Conservation (phyloP, 805 yeast genomes). For the Starmerella vitae region DNA sequence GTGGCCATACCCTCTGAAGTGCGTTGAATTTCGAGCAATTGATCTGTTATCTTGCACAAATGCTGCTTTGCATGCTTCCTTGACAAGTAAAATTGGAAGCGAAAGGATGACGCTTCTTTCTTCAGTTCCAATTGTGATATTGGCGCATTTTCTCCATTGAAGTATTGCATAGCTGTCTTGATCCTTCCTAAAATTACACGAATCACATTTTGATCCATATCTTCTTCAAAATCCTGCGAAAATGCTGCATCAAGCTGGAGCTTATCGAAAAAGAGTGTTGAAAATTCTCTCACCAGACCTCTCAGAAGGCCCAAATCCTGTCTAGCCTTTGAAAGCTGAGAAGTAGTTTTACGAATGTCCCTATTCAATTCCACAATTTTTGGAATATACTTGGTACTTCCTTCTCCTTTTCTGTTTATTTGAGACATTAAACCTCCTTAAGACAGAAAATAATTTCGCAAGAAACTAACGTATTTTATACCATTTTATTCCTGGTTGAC, state of each 20-base stretch:
- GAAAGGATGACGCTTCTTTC: too few relatives aligned
- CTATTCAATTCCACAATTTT: conserved; percentile 1
- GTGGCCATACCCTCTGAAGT: neutral
- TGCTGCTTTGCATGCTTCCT: neutral
- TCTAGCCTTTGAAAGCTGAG: neutral
- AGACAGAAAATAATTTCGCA: too few relatives aligned
- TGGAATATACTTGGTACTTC: too few relatives aligned
- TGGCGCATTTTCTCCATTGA: neutral
- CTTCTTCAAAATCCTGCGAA: neutral
- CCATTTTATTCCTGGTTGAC: too few relatives aligned
- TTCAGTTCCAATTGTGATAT: neutral
- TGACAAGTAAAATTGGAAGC: conserved; percentile 2
- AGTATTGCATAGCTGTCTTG: conserved; percentile 5
- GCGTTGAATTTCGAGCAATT: neutral
- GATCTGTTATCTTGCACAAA: neutral
- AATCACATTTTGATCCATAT: neutral
- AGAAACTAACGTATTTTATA: too few relatives aligned
- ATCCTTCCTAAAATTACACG: conserved; percentile 4
- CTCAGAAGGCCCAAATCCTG: neutral
- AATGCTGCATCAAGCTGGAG: conserved; percentile 5
- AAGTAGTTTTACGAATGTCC: conserved; percentile 1
- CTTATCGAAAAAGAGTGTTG: conserved; percentile 8
- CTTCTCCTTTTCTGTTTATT: too few relatives aligned
- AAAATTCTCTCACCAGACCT: conserved; percentile 2
- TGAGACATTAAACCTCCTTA: too few relatives aligned